Evolutionary conservation across 2,329 filamentous ascomycete genomes (phyloP), one percentile per base, ranked within the genome.

Genomic region (Arthrobotrys sinensis): DNA sequence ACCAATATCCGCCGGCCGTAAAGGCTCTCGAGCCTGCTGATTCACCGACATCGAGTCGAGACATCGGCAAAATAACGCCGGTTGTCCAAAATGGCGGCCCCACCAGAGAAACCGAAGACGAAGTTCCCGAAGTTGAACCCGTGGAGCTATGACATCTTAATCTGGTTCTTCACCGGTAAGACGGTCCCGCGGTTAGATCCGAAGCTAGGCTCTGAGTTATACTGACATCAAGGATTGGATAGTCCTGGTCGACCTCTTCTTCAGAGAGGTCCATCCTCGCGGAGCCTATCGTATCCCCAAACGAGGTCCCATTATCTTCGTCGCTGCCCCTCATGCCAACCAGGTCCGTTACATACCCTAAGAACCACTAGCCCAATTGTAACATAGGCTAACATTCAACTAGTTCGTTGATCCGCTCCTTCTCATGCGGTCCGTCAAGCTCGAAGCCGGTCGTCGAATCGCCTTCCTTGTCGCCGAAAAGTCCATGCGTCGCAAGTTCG

Each of bases 341-440:
- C 93, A 96, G 89, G 92, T 93, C 85, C 77, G 87, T 85, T 45
- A 40, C 16, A 12, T 19, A 10, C n/a, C 24, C 14, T 19, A 38
- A 21, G 19, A 57, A n/a, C 6, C 16, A 48, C 8, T 12, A 40
- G 65, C 43, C 24, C 55, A 8, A 40, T 10, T 50, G 24, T 28
- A 21, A 12, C 57, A 48, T 64, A 64, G 21, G 50, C 71, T 79
- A 55, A 63, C 21, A 34, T n/a, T 66, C 80, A 53, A 2, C 4
- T 83, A 97, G 91, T 99, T 99, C 82, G 94, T 98, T 83, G 96
- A 99, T 83, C 95, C 94, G 67, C 88, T 99, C 64, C 92, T 98
- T 81, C 89, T 99, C 65, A 96, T 97, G 89, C 91, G 94, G 80
- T 93, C 94, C 12, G 89, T 98, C 73, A 92, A 93, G 80, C 91